A percentile compares a stretch with the other conserved stretches of the same genome.
These are phyloP conservation scores for Arthrobotrys entomopaga DNA, from an alignment of 2,329 filamentous ascomycete genomes.

Conservation along the genomic window DNA sequence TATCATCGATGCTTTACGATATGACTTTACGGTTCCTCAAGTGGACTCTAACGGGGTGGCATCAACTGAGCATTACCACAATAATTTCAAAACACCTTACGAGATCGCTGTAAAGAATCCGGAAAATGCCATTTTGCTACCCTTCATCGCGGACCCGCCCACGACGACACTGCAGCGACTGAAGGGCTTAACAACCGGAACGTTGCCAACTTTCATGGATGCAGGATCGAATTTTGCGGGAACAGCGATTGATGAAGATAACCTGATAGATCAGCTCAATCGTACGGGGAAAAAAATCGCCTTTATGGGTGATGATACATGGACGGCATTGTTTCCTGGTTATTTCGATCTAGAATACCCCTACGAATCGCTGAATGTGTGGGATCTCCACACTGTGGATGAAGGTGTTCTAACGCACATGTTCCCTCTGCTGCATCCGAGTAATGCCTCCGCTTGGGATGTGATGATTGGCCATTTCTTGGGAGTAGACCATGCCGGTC, in stretches of 20 bases:
- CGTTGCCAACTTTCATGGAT: slow-evolving; percentile 92
- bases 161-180: slow-evolving; percentile 91
- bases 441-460: slow-evolving; percentile 80
- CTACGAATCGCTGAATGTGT: slow-evolving; percentile 98
- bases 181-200: slow-evolving; percentile 94
- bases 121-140: slow-evolving; percentile 84
- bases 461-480: slow-evolving; percentile 93
- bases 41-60: slow-evolving; percentile 63
- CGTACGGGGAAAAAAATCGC: slow-evolving; percentile 79
- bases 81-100: slow-evolving; percentile 86
- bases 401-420: slow-evolving; percentile 93
- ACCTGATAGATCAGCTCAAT: slow-evolving; percentile 73
- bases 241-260: slow-evolving; percentile 94
- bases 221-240: slow-evolving; percentile 94
- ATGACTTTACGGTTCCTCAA: slow-evolving; percentile 93
- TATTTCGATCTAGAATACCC: slow-evolving; percentile 90
- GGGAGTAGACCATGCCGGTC: slow-evolving; percentile 95
- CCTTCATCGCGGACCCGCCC: slow-evolving; percentile 96
- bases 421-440: slow-evolving; percentile 78
- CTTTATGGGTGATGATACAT: slow-evolving; percentile 97
- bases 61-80: slow-evolving; percentile 75
- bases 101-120: slow-evolving; percentile 80
- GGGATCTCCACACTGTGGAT: slow-evolving; percentile 96
- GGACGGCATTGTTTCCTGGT: slow-evolving; percentile 91
- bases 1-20: slow-evolving; percentile 90